phyloP scores from a whole-genome alignment of 306 rosid genomes.

The Glycine latifolia region DNA sequence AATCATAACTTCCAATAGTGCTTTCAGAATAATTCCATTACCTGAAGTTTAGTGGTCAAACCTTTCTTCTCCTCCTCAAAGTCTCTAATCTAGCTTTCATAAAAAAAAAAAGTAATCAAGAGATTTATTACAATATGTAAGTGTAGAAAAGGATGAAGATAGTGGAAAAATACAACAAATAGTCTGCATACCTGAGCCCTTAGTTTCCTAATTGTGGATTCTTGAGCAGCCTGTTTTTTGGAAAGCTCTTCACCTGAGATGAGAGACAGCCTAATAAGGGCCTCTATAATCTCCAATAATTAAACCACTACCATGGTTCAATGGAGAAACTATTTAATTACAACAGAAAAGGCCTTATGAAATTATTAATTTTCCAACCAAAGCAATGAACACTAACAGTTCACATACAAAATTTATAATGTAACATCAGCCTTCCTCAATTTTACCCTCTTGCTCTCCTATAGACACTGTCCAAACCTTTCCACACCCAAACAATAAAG shows the following conservation, averaged over 20 bases:
- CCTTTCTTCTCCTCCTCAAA: conserved; percentile 99
- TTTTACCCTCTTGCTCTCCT: conserved; percentile 26
- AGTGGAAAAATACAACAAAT: conserved; percentile 39
- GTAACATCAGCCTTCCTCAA: conserved; percentile 31
- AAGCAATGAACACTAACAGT: conserved; percentile 1
- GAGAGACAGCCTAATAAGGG: conserved; percentile 34
- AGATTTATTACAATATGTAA: conserved; percentile 38
- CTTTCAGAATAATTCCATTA: conserved; percentile 50
- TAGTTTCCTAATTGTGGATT: conserved; percentile 84
- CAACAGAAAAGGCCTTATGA: conserved; percentile 34
- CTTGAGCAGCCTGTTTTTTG: conserved; percentile 98
- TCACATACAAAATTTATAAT: conserved; percentile 18
- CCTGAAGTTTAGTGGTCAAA: conserved; percentile 90
- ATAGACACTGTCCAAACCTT: conserved; percentile 23
- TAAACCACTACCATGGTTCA: conserved; percentile 33
- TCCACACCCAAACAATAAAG: conserved; percentile 36
- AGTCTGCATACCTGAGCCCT: conserved; percentile 83
- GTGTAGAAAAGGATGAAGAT: conserved; percentile 33
- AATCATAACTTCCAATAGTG: conserved; percentile 21
- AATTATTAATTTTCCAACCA: conserved; percentile 32
- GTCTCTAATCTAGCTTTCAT: conserved; percentile 97
- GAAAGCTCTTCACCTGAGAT: conserved; percentile 97
- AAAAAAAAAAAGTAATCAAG: conserved; percentile 47
- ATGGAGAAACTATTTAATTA: conserved; percentile 19
- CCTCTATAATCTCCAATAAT: conserved; percentile 19